These are phyloP conservation scores for Anisodus tanguticus DNA, from an alignment of 257 asterid genomes.

Conservation along the genomic window DNA sequence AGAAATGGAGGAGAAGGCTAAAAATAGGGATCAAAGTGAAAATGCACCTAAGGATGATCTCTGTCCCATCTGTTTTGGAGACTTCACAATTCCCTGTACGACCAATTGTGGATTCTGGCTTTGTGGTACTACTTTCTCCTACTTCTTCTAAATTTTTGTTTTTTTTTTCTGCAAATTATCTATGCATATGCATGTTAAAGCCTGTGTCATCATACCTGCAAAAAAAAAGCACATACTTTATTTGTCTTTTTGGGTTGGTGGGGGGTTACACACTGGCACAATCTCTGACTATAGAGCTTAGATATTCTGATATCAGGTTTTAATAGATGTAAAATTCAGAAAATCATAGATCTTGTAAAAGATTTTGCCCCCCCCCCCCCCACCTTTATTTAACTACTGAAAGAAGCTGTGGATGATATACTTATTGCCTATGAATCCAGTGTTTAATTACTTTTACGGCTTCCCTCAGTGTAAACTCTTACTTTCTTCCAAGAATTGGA, in stretches of 20 bases:
- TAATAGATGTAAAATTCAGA: background rate
- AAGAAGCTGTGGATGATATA: too few relatives aligned
- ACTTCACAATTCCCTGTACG: conserved; percentile 51
- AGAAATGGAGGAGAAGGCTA: background rate
- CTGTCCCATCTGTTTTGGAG: conserved; percentile 64
- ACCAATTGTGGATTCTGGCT: conserved; percentile 67
- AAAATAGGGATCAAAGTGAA: conserved; percentile 22
- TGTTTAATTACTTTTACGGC: background rate
- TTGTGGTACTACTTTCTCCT: conserved; percentile 43
- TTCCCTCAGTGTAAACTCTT: too few relatives aligned
- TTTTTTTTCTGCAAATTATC: background rate
- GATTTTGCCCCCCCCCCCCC: background rate
- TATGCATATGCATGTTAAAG: background rate
- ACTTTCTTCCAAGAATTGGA: too few relatives aligned
- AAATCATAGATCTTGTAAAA: background rate
- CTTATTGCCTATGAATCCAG: too few relatives aligned
- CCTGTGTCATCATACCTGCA: background rate
- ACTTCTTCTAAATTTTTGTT: background rate
- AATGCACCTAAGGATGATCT: conserved; percentile 54
- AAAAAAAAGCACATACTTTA: background rate
- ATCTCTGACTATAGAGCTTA: background rate
- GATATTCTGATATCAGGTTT: background rate
- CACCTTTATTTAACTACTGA: too few relatives aligned
- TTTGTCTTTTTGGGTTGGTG: background rate
- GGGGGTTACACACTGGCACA: background rate